Conservation (phyloP, 1,139 yeast species). For the Suhomyces coccinellae region DNA sequence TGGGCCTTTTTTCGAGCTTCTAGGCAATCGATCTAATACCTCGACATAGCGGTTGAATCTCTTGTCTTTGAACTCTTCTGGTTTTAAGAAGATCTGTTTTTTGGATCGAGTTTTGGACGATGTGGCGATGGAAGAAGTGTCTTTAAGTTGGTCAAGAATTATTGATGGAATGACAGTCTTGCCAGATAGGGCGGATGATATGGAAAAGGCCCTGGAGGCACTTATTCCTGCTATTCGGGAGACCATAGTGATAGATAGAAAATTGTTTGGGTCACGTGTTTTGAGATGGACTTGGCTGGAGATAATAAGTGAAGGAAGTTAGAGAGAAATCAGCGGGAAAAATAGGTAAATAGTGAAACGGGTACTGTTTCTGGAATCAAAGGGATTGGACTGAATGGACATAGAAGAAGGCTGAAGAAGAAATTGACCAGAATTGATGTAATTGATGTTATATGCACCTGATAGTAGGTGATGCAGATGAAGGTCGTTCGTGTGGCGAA, state of each 20-base stretch:
- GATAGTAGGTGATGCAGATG: too few relatives aligned
- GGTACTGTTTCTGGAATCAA: neutral
- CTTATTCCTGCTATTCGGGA: slow-evolving; percentile 7
- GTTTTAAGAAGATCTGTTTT: slow-evolving; percentile 20
- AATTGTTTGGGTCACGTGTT: neutral
- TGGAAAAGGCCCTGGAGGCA: slow-evolving; percentile 9
- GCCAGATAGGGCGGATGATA: slow-evolving; percentile 2
- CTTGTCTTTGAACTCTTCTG: slow-evolving; percentile 17
- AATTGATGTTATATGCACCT: too few relatives aligned
- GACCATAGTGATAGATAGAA: slow-evolving; percentile 5
- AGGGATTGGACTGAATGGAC: neutral
- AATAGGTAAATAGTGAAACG: neutral
- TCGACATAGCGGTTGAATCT: slow-evolving; percentile 16
- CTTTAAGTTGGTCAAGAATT: slow-evolving; percentile 16
- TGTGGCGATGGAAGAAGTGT: slow-evolving; percentile 14
- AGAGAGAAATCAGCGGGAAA: neutral
- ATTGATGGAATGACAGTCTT: slow-evolving; percentile 19
- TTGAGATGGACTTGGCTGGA: neutral
- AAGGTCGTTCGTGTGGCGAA: too few relatives aligned
- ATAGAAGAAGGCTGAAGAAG: neutral
- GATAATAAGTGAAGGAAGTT: neutral
- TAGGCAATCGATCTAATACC: slow-evolving; percentile 11
- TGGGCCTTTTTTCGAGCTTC: slow-evolving; percentile 1
- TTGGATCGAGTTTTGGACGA: slow-evolving; percentile 8
- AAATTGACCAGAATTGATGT: too few relatives aligned